Conservation (phyloP, 306 rosid genomes). For the Medicago truncatula region MtrunA17r5.0-ANR NC_053045.1:51906001-51906500, state of each 20-base stretch:
- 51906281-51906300: constrained; percentile 41
- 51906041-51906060: constrained; percentile 88
- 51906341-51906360: constrained; percentile 24
- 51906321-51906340: constrained; percentile 11
- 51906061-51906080: constrained; percentile 96
- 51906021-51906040: constrained; percentile 92
- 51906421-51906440: background rate
- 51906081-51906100: constrained; percentile 86
- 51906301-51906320: constrained; percentile 30
- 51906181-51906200: constrained; percentile 95
- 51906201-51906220: constrained; percentile 88
- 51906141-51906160: constrained; percentile 89
- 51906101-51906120: constrained; percentile 83
- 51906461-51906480: background rate
- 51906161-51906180: constrained; percentile 84
- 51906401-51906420: constrained; percentile 6
- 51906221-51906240: constrained; percentile 64
- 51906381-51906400: background rate
- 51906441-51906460: background rate
- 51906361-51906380: background rate
- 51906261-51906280: constrained; percentile 69
- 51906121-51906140: constrained; percentile 95
- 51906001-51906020: constrained; percentile 95
- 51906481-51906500: background rate
- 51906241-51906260: constrained; percentile 70